These are phyloP conservation scores for Endotrypanum monterogeii DNA, from an alignment of 208 protist species.

Conservation along the genomic window DNA sequence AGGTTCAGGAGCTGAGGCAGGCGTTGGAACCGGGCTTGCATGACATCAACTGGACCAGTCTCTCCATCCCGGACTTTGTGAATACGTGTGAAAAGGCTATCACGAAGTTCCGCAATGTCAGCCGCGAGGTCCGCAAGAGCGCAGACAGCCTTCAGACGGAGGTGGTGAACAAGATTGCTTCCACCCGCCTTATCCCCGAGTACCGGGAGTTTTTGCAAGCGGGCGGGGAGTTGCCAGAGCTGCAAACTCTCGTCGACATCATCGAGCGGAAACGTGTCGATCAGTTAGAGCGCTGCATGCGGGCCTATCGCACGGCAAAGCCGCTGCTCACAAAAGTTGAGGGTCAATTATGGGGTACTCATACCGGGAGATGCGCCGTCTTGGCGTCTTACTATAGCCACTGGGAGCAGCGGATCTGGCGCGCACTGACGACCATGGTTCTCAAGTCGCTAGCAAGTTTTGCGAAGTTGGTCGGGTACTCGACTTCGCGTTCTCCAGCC, in stretches of 20 bases:
- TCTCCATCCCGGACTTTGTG: constrained; percentile 97
- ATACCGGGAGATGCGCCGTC: constrained; percentile 89
- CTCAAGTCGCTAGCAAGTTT: constrained; percentile 84
- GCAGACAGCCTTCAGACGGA: constrained; percentile 92
- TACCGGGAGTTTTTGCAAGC: constrained; percentile 80
- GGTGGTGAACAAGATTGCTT: constrained; percentile 91
- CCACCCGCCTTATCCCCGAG: constrained; percentile 81
- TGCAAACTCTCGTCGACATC: constrained; percentile 93
- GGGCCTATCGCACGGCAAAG: constrained; percentile 95
- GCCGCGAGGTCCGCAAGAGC: constrained; percentile 97
- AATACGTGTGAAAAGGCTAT: constrained; percentile 92
- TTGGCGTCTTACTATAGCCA: constrained; percentile 95
- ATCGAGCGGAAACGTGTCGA: constrained; percentile 86
- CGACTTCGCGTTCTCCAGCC: constrained; percentile 29
- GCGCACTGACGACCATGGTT: constrained; percentile 93
- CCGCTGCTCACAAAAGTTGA: constrained; percentile 96
- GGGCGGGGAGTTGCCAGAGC: constrained; percentile 85
- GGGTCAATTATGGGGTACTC: constrained; percentile 90
- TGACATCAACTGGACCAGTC: constrained; percentile 98
- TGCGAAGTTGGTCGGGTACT: constrained; percentile 89
- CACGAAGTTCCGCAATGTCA: constrained; percentile 95
- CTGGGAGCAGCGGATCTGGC: constrained; percentile 96
- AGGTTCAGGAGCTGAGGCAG: constrained; percentile 90
- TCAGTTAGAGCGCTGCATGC: constrained; percentile 83
- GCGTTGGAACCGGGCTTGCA: constrained; percentile 93